Conservation (phyloP, 1,284 basidiomycete genomes). For the Phylloboletellus chloephorus region DNA sequence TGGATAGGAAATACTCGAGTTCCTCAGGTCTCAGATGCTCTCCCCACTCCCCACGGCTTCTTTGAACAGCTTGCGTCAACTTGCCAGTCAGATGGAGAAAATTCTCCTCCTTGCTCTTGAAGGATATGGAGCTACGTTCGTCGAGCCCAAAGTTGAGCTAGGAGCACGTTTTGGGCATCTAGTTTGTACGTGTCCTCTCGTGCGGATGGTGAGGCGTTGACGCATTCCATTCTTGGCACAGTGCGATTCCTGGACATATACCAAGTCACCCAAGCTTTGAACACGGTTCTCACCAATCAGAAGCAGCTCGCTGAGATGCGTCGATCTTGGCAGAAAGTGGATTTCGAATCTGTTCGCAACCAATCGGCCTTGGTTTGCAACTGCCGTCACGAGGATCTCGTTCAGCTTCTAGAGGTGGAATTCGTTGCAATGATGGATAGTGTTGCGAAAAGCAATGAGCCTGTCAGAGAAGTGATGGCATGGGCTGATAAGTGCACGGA, state of each 20-base stretch:
- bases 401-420: conserved; percentile 78
- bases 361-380: conserved; percentile 88
- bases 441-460: conserved; percentile 66
- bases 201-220: conserved; percentile 5
- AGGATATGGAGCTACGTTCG: conserved; percentile 81
- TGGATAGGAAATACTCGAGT: conserved; percentile 76
- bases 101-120: conserved; percentile 75
- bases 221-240: conserved; percentile 29
- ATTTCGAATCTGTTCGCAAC: conserved; percentile 85
- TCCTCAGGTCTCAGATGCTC: conserved; percentile 76
- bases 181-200: conserved; percentile 56
- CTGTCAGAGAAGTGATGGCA: conserved; percentile 80
- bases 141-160: conserved; percentile 83
- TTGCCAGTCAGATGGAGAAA: conserved; percentile 90
- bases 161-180: conserved; percentile 85
- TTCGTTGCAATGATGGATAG: conserved; percentile 73
- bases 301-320: conserved; percentile 83
- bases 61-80: conserved; percentile 65
- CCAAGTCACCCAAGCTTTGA: conserved; percentile 81
- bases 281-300: conserved; percentile 78
- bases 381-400: conserved; percentile 81
- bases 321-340: conserved; percentile 78
- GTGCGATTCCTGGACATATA: conserved; percentile 87
- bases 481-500: conserved; percentile 88
- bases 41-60: conserved; percentile 66